Evolutionary conservation across 257 asterid species (phyloP), one percentile per base, ranked within the genome.

Genomic region (Solanum bulbocastanum): DNA sequence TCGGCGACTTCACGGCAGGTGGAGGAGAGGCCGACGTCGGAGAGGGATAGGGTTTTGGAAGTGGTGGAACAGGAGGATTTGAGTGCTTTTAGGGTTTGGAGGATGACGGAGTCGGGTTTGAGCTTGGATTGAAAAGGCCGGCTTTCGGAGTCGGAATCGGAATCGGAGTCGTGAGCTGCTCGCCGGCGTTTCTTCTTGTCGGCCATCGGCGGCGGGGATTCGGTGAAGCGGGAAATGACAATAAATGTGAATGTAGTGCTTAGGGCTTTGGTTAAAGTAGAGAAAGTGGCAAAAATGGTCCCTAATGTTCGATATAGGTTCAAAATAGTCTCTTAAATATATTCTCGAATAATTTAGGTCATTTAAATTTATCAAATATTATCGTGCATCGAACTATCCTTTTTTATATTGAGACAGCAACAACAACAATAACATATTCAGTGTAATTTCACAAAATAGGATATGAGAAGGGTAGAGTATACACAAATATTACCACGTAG

Each of bases 111-210:
- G 90, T 96, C 98, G 25, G 95, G 88, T 84, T 92, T 96, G 81
- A 95, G 95, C 69, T 91, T 89, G 82, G 96, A 93, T 74, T 94
- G 93, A 93, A 94, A 96, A 4, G 87, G 92, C 10, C 90, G 86
- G 25, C 92, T 46, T 37, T 95, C 96, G 37, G 96, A 52, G 10
- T 93, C 95, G 1, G 92, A n/a, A n/a, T n/a, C n/a, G n/a, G n/a
- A 87, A 33, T 93, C 95, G 1, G 92, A 87, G 65, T 90, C 91
- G 84, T 89, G 46, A 76, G 89, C 90, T 3, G 88, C 89, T 39
- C 96, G 96, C 87, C 95, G 94, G 92, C 98, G 96, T 93, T 96
- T 96, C 75, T 89, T 96, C 94, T 91, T 92, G 89, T 95, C 98
- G 72, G 94, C 94, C 49, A 27, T 56, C 39, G 58, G 62, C 30